These are phyloP conservation scores for Colletotrichum neosansevieriae DNA, from an alignment of 2,329 filamentous ascomycete species.

Conservation along the genomic window DNA sequence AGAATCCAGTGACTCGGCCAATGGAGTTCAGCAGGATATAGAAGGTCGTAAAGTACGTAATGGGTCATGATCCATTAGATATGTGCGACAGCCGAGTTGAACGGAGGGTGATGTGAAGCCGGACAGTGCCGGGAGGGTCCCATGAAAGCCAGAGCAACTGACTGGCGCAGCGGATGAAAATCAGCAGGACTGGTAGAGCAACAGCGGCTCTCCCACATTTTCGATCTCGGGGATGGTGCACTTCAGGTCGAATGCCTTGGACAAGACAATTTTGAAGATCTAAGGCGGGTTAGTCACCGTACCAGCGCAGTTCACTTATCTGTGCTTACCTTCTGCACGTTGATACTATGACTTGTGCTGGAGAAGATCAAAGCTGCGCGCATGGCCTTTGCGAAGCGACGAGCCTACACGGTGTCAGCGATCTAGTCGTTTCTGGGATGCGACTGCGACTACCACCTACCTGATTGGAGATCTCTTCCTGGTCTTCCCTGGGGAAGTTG, in stretches of 20 bases:
- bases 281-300: constrained; percentile 52
- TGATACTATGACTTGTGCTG: constrained; percentile 99
- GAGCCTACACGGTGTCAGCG: constrained; percentile 70
- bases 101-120: not conserved
- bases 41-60: constrained; percentile 41
- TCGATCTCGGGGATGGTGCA: constrained; percentile 99
- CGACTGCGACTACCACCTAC: constrained; percentile 59
- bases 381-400: constrained; percentile 98
- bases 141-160: constrained; percentile 15
- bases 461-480: constrained; percentile 98
- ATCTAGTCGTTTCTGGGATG: not conserved
- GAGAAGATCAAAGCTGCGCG: constrained; percentile 97
- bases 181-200: constrained; percentile 83
- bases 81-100: constrained; percentile 25
- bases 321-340: constrained; percentile 87
- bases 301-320: not conserved
- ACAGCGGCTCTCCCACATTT: constrained; percentile 93
- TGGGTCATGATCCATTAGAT: constrained; percentile 41
- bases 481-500: constrained; percentile 96
- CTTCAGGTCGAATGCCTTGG: constrained; percentile 98
- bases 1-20: constrained; percentile 23
- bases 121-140: not conserved
- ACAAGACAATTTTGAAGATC: constrained; percentile 99
- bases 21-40: constrained; percentile 32
- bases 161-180: not conserved